Evolutionary conservation across 1,284 basidiomycete species (phyloP).

Genomic region (Phenoliferia sp.): DNA sequence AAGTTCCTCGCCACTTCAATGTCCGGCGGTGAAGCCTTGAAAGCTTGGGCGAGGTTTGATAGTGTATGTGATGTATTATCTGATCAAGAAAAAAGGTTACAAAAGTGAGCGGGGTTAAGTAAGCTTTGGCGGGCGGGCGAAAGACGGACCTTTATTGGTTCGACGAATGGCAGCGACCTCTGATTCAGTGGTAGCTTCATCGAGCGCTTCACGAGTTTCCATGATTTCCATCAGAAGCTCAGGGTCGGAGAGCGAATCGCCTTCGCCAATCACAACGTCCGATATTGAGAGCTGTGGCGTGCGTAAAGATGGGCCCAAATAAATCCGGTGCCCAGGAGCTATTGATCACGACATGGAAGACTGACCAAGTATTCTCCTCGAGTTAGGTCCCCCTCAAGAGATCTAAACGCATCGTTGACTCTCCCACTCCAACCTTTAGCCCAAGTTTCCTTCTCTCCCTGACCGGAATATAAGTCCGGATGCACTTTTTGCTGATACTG

Average conservation of each 20-base stretch:
- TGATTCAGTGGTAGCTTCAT: slow-evolving; percentile 55
- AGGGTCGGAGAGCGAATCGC: slow-evolving; percentile 69
- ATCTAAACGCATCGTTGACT: slow-evolving; percentile 69
- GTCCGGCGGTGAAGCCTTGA: slow-evolving; percentile 55
- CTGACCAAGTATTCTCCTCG: slow-evolving; percentile 28
- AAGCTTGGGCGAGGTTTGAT: slow-evolving; percentile 51
- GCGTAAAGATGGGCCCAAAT: not conserved
- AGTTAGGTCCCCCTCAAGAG: slow-evolving; percentile 9
- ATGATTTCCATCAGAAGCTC: slow-evolving; percentile 72
- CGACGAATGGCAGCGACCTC: slow-evolving; percentile 54
- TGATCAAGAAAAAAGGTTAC: slow-evolving; percentile 40
- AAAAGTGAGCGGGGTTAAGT: not conserved
- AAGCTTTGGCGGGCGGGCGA: not conserved
- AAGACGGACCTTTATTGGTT: slow-evolving; percentile 58
- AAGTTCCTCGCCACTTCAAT: slow-evolving; percentile 51
- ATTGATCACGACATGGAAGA: not conserved
- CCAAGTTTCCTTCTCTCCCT: slow-evolving; percentile 55
- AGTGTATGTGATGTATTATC: slow-evolving; percentile 55
- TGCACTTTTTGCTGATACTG: slow-evolving; percentile 68
- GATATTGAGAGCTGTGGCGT: not conserved
- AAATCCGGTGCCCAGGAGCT: not conserved
- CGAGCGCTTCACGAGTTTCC: slow-evolving; percentile 73
- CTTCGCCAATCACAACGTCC: slow-evolving; percentile 59
- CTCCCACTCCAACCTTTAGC: slow-evolving; percentile 58
- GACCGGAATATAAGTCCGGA: slow-evolving; percentile 70